Percentiles rank a stretch among this genome's conserved stretches.
Evolutionary conservation across 768 basidiomycete species (phyloP).

Genomic region (Leccinum truebloodii): DNA sequence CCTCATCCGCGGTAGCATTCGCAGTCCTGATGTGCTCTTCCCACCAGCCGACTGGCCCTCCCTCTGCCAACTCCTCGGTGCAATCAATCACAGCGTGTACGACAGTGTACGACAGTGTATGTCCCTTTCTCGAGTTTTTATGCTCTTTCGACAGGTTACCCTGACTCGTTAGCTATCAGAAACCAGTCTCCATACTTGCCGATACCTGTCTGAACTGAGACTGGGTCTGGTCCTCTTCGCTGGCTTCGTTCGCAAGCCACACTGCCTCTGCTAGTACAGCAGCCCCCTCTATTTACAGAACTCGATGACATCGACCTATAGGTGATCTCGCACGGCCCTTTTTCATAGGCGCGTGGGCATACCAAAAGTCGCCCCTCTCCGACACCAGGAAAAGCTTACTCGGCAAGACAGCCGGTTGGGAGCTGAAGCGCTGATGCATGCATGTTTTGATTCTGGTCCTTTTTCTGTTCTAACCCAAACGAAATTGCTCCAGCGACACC

Average conservation of each 20-base stretch:
- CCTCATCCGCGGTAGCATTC: constrained; percentile 62
- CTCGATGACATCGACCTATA: constrained; percentile 72
- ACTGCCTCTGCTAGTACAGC: no score
- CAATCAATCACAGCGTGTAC: constrained; percentile 52
- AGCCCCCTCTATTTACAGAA: no score
- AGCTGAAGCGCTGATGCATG: constrained; percentile 53
- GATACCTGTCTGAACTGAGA: constrained; percentile 75
- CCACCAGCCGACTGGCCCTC: constrained; percentile 62
- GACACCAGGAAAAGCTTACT: constrained; percentile 59
- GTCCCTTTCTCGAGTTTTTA: no score
- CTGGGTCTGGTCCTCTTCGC: constrained; percentile 50
- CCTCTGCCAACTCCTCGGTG: constrained; percentile 44
- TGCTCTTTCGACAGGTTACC: no score
- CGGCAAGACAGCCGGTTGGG: constrained; percentile 63
- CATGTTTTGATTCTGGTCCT: not conserved
- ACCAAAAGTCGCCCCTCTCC: constrained; percentile 61
- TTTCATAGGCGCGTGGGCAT: constrained; percentile 73
- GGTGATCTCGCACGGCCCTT: constrained; percentile 59
- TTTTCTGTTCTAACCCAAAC: not conserved
- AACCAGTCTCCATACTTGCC: constrained; percentile 69
- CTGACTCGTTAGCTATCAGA: constrained; percentile 36
- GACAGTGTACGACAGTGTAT: no score
- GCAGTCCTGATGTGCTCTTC: constrained; percentile 59
- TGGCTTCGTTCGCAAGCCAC: constrained; percentile 34
- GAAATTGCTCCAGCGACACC: constrained; percentile 49